Percentiles rank a stretch among this genome's conserved stretches.
Conservation (phyloP, 1,139 yeast genomes). For the Candida sp. region DNA sequence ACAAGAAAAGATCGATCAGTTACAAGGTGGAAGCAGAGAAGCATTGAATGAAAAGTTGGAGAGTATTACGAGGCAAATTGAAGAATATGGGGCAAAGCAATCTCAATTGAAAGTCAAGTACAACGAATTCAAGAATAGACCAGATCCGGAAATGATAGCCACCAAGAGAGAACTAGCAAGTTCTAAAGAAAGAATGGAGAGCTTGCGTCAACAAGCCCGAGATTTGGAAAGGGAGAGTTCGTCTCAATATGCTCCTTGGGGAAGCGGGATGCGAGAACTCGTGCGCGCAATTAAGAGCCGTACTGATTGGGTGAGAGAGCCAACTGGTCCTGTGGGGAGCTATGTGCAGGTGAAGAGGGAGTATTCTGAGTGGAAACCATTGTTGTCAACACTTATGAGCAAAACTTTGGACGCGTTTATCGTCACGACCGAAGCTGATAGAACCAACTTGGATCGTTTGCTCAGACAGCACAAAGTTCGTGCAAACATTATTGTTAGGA, state of each 20-base stretch:
- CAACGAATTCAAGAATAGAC: conserved; percentile 3
- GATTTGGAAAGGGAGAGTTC: conserved; percentile 19
- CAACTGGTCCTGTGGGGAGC: conserved; percentile 88
- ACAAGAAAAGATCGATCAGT: conserved; percentile 38
- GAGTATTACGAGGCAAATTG: conserved; percentile 14
- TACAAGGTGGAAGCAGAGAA: conserved; percentile 46
- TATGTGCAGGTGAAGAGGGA: conserved; percentile 59
- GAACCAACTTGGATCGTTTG: conserved; percentile 47
- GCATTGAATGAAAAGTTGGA: conserved; percentile 19
- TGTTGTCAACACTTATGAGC: conserved; percentile 57
- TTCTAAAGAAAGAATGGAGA: conserved; percentile 4
- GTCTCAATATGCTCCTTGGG: conserved; percentile 52
- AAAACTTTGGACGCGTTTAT: conserved; percentile 64
- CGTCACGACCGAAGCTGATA: conserved; percentile 69
- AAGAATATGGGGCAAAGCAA: conserved; percentile 10
- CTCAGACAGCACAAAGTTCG: conserved; percentile 32
- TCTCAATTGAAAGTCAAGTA: conserved; percentile 12
- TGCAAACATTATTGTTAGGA: conserved; percentile 55
- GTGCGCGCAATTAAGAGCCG: conserved; percentile 43
- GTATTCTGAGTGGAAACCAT: conserved; percentile 60
- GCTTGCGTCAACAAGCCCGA: conserved; percentile 7
- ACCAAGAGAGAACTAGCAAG: conserved; percentile 4
- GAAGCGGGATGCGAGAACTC: conserved; percentile 38
- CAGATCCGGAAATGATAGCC: conserved; percentile 8
- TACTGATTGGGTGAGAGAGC: conserved; percentile 48